Evolutionary conservation across 805 yeast species (phyloP), one percentile per base, ranked within the genome.

Genomic region (Yueomyces sp.): DNA sequence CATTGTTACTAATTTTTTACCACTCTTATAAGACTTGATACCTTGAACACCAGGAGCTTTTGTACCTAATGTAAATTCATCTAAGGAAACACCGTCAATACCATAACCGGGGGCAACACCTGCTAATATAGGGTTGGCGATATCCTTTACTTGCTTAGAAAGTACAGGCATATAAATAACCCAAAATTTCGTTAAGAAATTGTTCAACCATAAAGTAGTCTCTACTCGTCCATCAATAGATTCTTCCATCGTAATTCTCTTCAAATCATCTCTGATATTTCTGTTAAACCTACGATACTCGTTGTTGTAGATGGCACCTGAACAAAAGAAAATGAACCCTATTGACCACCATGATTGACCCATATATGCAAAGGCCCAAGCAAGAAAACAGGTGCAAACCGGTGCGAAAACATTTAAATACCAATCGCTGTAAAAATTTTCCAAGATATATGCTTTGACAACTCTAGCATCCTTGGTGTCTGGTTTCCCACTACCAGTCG

Each of bases 91-190:
- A 4, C 78, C 80, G 45, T 82, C 88, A 54, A 84, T 82, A 58
- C 92, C 92, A 54, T 76, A 79, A 29, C 94, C 94, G 11, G 94
- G 90, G 4, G 82, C 85, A 48, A 77, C 76, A 54, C 76, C 87
- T 40, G 77, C 75, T 56, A 84, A 63, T 19, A 73, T 68, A 28
- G 76, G 79, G 53, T 81, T 82, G n/a, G 85, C 82, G 53, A 73
- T 74, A 41, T 72, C 73, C 60, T 77, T 70, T 28, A 84, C 94
- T 63, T 76, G 78, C 51, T 81, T 85, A 5, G 87, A 79, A 42
- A 84, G 66, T 1, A 84, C 86, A 32, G 92, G 90, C 94, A 84
- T 84, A 55, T 84, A 84, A 47, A 84, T 81, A 45, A 82, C 84
- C 94, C 94, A 84, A 56, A 84, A 82, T 62, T 84, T 84, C 39